Base-by-base conservation (phyloP, 2,329 filamentous ascomycete species). In the Arthrobotrys conoides region DNA sequence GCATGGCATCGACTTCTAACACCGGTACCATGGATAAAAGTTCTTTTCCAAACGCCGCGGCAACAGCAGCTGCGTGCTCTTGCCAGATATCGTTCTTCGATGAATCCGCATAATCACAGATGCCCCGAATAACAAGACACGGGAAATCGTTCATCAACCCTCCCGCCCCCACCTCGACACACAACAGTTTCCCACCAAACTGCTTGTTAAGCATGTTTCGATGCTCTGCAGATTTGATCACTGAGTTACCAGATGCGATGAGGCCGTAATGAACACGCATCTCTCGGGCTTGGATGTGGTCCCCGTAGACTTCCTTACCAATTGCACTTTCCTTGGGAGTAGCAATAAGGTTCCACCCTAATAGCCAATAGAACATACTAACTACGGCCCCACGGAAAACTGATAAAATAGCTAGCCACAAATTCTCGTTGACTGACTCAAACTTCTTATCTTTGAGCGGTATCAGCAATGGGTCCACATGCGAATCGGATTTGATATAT, bases 131-230 rank as follows among this genome's bases (percentile, higher is more conserved):
- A 53, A 57, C 44, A 30, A 46, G 9, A 49, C 33, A n/a, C 0
- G 57, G 36, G 24, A 70, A 69, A 22, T 30, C 30, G 22, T 66
- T 18, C 27, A 57, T 36, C 12, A 68, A 24, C 1, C 65, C 64
- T 1, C 46, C 64, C 1, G 64, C 64, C 20, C 55, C 64, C 64
- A 67, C 55, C 16, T 67, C 64, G 16, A 66, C 33, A 46, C 70
- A 64, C 4, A 55, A 18, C 3, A 53, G 49, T 20, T 53, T 16
- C 3, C 36, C 18, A 1, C 33, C 20, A n/a, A 69, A 38, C 0
- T 18, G 1, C 14, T 51, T 16, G 12, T 55, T 41, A 9, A 67
- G 27, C 9, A n/a, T 12, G 20, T 67, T 27, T 5, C 64, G 64
- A 9, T 33, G 3, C 6, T n/a, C 9, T 16, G 64, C 64, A 20